Evolutionary conservation across 139 green algal genomes (phyloP).

Genomic region (Volvox africanus): DNA sequence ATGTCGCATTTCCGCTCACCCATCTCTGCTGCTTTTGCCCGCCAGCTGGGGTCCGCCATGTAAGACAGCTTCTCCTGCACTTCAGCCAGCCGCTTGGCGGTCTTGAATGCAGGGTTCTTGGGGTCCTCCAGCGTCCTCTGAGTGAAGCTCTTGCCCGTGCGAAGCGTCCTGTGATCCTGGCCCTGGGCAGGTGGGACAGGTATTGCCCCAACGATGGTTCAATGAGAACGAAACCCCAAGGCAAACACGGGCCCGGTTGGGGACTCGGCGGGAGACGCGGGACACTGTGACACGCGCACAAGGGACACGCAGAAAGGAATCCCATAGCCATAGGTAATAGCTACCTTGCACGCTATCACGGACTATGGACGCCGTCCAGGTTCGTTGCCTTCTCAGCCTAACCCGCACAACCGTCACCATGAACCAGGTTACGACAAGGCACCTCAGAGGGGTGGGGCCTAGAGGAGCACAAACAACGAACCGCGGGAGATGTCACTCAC

Average conservation of each 20-base stretch:
- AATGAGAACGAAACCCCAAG: no score
- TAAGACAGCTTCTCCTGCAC: constrained; percentile 36
- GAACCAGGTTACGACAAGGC: background rate
- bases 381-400: background rate
- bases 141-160: constrained; percentile 28
- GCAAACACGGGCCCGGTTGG: no score
- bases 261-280: no score
- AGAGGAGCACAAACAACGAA: no score
- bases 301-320: no score
- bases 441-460: no score
- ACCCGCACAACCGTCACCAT: background rate
- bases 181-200: background rate
- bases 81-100: background rate
- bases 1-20: background rate
- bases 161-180: background rate
- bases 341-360: no score
- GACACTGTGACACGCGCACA: no score
- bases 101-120: background rate
- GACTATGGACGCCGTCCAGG: no score
- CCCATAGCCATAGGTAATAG: no score
- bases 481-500: no score
- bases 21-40: background rate
- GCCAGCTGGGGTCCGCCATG: constrained; percentile 15
- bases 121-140: constrained; percentile 6
- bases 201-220: background rate